Evolutionary conservation across 2,329 filamentous ascomycete genomes (phyloP), one percentile per base, ranked within the genome.

Genomic region (Sordariomycetes sp.): DNA sequence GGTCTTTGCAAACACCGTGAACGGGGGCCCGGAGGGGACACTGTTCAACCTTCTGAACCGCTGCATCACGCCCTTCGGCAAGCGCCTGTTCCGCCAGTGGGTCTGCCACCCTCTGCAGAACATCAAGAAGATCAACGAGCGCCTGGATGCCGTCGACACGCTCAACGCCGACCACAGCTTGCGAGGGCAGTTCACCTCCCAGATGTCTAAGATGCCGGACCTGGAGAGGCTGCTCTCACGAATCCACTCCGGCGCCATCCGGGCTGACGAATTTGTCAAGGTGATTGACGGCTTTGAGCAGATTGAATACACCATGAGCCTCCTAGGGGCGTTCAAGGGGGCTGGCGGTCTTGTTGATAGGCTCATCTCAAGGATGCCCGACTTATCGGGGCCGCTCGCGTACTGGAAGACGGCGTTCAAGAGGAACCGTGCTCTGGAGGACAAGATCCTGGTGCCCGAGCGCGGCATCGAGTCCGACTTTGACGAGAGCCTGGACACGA

Each of bases 271-370:
- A 67, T 99, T 99, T 68, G 84, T 97, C 52, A 87, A 85, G 53
- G 92, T 97, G 0, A 76, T 99, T 0, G 91, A 97, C 69, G 94
- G 94, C 0, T 99, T 96, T 64, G 94, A 97, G 73, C 92, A 96
- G 70, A 97, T 99, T 52, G 90, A 96, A 61, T 94, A 96, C 68
- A 95, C 91, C 1, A 89, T 96, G 79, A 81, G 83, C 55, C 77
- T 97, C 24, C 78, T 97, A 1, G 77, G 80, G 53, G 79, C 85
- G 10, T 87, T 88, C 64, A 82, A 85, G 56, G 81, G 85, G n/a
- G 88, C 86, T 2, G 86, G 90, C 54, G 88, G 90, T 2, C 79
- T 97, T 2, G 86, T 99, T 50, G 88, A 90, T 58, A 85, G 90
- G 56, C 80, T 99, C 45, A 83, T 97, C 51, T 73, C 81, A 0